Evolutionary conservation across 108 stramenopile genomes (phyloP).

Genomic region (Aurantiochytrium sp.): DNA sequence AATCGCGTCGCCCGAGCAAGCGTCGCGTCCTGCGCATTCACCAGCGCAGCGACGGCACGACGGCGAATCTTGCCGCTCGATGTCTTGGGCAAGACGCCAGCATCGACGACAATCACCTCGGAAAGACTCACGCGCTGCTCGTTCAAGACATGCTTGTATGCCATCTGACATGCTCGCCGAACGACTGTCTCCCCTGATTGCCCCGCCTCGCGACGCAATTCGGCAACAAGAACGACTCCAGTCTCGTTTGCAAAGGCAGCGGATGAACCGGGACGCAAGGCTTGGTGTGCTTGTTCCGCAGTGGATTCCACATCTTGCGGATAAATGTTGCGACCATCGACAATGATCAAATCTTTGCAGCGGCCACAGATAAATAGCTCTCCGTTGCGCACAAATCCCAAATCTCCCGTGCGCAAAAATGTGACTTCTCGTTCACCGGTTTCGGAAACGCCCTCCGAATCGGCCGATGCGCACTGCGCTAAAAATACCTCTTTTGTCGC

Average conservation of each 20-base stretch:
- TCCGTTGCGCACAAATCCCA: conserved; percentile 80
- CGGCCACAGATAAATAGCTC: conserved; percentile 89
- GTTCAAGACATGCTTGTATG: background rate
- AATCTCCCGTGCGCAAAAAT: conserved; percentile 88
- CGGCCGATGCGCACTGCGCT: background rate
- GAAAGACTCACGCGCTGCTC: conserved; percentile 51
- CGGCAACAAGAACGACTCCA: conserved; percentile 64
- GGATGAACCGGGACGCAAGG: conserved; percentile 79
- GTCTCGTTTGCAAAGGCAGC: conserved; percentile 68
- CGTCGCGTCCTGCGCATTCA: background rate
- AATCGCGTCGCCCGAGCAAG: background rate
- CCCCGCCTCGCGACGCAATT: conserved; percentile 39
- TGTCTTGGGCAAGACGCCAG: conserved; percentile 87
- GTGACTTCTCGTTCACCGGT: background rate
- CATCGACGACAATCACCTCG: conserved; percentile 64
- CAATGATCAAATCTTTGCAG: conserved; percentile 94
- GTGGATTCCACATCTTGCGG: conserved; percentile 96
- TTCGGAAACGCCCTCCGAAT: background rate
- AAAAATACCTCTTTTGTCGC: conserved; percentile 5
- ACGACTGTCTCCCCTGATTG: background rate
- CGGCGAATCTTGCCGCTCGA: conserved; percentile 97
- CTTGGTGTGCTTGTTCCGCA: conserved; percentile 56
- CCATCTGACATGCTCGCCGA: background rate
- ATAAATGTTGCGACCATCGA: conserved; percentile 95
- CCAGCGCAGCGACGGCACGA: background rate